A percentile compares a stretch with the other conserved stretches of the same genome.
phyloP scores from a whole-genome alignment of 345 rosid genomes.

The Luvunga scandens region DNA sequence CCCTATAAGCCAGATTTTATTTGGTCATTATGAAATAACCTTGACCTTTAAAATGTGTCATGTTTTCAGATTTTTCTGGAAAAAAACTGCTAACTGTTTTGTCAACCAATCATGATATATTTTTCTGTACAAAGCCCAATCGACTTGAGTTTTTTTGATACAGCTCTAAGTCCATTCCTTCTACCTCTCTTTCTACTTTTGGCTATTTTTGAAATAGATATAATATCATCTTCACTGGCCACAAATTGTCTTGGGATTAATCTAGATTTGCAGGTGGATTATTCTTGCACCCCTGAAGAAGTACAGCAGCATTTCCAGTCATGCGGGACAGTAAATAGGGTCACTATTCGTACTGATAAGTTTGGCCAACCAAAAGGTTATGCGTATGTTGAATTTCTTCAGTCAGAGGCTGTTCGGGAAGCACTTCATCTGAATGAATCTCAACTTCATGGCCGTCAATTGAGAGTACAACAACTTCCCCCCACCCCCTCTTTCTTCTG shows the following conservation, averaged over 20 bases:
- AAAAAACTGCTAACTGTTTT: background rate
- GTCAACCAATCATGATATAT: background rate
- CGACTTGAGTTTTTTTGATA: background rate
- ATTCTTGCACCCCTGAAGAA: conserved; percentile 75
- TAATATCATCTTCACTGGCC: background rate
- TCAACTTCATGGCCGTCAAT: conserved; percentile 66
- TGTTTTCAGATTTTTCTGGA: background rate
- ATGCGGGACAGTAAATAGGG: conserved; percentile 71
- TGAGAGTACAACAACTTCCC: conserved; percentile 42
- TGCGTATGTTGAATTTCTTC: conserved; percentile 77
- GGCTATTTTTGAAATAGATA: background rate
- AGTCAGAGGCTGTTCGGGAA: conserved; percentile 61
- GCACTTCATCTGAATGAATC: conserved; percentile 67
- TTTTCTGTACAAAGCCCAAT: background rate
- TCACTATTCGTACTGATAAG: conserved; percentile 70
- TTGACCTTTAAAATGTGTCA: background rate
- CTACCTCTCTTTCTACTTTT: background rate
- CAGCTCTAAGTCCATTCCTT: too few relatives aligned
- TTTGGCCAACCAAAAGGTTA: conserved; percentile 77
- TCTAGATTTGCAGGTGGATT: conserved; percentile 54
- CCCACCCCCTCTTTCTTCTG: background rate
- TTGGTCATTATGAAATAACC: background rate
- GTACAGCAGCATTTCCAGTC: conserved; percentile 78
- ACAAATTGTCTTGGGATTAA: background rate
- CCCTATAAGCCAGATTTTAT: background rate